These are phyloP conservation scores for Rhizopogon rudus DNA, from an alignment of 768 basidiomycete genomes.

Conservation along the genomic window DNA sequence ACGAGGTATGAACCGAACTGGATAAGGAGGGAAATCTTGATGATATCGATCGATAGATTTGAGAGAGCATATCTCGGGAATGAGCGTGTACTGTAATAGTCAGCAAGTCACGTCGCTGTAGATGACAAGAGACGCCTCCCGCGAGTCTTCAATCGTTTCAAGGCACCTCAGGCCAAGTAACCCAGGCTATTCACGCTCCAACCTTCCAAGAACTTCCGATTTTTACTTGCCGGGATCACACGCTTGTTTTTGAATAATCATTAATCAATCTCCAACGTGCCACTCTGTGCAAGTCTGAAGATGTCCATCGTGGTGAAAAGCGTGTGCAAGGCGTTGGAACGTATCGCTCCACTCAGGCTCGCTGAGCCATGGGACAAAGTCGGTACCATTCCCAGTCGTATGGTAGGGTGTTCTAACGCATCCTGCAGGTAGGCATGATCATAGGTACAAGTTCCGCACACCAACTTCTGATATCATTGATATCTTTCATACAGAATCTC, in stretches of 20 bases:
- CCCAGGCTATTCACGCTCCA: not conserved
- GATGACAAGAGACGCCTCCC: not conserved
- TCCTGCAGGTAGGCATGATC: constrained; percentile 60
- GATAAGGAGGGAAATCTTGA: constrained; percentile 2
- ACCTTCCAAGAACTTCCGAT: not conserved
- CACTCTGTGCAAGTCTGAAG: not conserved
- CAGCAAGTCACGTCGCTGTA: not conserved
- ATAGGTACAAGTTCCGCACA: constrained; percentile 44
- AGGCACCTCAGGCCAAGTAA: not conserved
- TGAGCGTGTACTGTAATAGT: not conserved
- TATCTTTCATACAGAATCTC: constrained; percentile 40
- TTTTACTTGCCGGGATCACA: not conserved
- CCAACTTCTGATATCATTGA: constrained; percentile 3
- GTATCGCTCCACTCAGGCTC: constrained; percentile 79
- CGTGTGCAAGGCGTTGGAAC: constrained; percentile 68
- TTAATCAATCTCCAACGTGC: not conserved
- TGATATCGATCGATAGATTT: constrained; percentile 3
- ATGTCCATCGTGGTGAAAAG: constrained; percentile 29
- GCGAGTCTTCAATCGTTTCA: not conserved
- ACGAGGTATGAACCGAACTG: not conserved
- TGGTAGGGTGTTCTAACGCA: constrained; percentile 4
- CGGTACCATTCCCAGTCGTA: constrained; percentile 25
- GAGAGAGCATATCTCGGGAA: constrained; percentile 3
- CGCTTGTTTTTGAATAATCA: not conserved
- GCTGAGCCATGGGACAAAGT: constrained; percentile 97